Evolutionary conservation across 1,284 basidiomycete species (phyloP).

Genomic region (Puccinia horiana): DNA sequence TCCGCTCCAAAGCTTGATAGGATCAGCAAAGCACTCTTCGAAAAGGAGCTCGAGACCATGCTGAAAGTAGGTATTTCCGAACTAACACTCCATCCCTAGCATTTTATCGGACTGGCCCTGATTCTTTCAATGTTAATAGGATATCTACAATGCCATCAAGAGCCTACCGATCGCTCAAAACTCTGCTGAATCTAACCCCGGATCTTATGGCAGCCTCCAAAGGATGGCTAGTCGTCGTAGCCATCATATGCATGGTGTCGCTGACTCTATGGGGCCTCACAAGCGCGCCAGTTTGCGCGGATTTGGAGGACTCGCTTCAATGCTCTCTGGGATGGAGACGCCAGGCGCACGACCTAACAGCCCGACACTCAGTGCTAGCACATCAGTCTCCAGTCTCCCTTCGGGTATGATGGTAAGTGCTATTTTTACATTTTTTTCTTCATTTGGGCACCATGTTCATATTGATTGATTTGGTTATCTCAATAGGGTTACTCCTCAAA

Average conservation of each 20-base stretch:
- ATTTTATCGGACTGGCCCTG: background rate
- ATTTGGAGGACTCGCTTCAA: slow-evolving; percentile 53
- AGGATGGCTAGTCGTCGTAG: slow-evolving; percentile 60
- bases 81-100: slow-evolving; percentile 23
- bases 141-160: slow-evolving; percentile 91
- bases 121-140: slow-evolving; percentile 63
- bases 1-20: background rate
- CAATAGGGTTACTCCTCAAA: slow-evolving; percentile 49
- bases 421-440: background rate
- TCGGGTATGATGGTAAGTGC: slow-evolving; percentile 53
- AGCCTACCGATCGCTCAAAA: slow-evolving; percentile 80
- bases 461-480: background rate
- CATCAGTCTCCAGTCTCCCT: slow-evolving; percentile 51
- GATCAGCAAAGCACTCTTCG: slow-evolving; percentile 62
- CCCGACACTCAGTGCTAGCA: slow-evolving; percentile 82
- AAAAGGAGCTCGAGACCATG: slow-evolving; percentile 76
- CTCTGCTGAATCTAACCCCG: slow-evolving; percentile 72
- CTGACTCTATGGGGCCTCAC: slow-evolving; percentile 32
- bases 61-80: slow-evolving; percentile 68
- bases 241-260: slow-evolving; percentile 35
- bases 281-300: slow-evolving; percentile 55
- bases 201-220: slow-evolving; percentile 66
- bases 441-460: background rate
- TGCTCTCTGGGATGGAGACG: slow-evolving; percentile 47
- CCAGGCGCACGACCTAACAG: slow-evolving; percentile 61